Base-by-base conservation (phyloP, 176 grass and related monocot species). In the Oryza officinalis region DNA sequence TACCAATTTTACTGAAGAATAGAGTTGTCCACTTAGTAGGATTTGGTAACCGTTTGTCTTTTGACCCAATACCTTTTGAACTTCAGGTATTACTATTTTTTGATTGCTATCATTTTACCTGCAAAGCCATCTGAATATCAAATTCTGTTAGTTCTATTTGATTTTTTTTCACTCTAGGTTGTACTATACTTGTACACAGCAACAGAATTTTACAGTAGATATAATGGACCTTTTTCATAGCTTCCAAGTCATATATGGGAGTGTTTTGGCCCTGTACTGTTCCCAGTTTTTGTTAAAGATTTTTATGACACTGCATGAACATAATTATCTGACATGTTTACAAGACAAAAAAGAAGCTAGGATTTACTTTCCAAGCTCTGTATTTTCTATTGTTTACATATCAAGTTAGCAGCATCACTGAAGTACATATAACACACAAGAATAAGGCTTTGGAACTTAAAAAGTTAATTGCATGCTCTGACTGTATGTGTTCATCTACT, bases 31-130 rank as follows among this genome's bases (percentile, higher is more conserved):
- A 98, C 84, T 98, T 98, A 83, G 86, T 94, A 65, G 96, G 96
- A 90, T 98, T 95, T 86, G 96, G 96, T n/a, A 98, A 96, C 77
- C 96, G 96, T 40, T 91, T 98, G 85, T 92, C 96, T 92, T 98
- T 92, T 92, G 96, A 98, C 30, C 96, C 93, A 27, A 87, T 98
- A 94, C 93, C 96, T 69, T 95, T 91, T 90, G 89, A 94, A n/a
- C 77, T 96, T 77, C 96, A 98, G 91, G 96, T 98, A 87, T 50
- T 74, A 7, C 32, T 47, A 72, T 81, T 65, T 72, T 59, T 63
- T 20, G 6, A 25, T 82, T 91, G 9, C 38, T 60, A 32, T 15
- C 27, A 23, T 88, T 88, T 81, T 85, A 80, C 49, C 37, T 46
- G 25, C 37, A 75, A 69, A 72, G 13, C 6, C 49, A 76, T 22